Evolutionary conservation across 495 filamentous ascomycete genomes (phyloP).

Genomic region (Xylaria sp.): DNA sequence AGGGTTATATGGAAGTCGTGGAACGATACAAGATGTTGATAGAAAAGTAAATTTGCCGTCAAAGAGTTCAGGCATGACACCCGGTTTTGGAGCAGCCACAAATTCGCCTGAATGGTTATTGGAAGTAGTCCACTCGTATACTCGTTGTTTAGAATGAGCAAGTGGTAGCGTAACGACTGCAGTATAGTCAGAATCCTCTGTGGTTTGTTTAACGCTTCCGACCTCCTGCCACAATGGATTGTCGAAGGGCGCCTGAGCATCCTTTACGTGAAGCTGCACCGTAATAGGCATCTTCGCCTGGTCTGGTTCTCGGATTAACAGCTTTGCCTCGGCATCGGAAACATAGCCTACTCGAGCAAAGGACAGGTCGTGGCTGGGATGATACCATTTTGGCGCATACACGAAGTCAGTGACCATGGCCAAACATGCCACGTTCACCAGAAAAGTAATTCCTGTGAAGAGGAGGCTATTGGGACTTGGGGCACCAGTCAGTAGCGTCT

Average conservation of each 20-base stretch:
- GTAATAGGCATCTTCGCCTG: slow-evolving; percentile 73
- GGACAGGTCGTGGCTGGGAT: slow-evolving; percentile 75
- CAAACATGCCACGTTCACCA: slow-evolving; percentile 72
- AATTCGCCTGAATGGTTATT: slow-evolving; percentile 80
- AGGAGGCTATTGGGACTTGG: slow-evolving; percentile 69
- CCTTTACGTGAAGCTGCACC: slow-evolving; percentile 62
- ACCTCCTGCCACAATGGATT: slow-evolving; percentile 69
- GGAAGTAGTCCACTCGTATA: slow-evolving; percentile 82
- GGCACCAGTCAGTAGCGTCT: slow-evolving; percentile 75
- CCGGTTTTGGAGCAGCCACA: slow-evolving; percentile 70
- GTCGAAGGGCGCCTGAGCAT: slow-evolving; percentile 52
- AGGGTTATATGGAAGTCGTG: slow-evolving; percentile 85
- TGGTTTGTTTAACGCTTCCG: slow-evolving; percentile 67
- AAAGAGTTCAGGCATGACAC: slow-evolving; percentile 61
- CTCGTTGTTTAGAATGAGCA: slow-evolving; percentile 59
- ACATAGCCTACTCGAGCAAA: slow-evolving; percentile 88
- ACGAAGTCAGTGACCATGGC: slow-evolving; percentile 75
- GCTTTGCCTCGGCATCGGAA: slow-evolving; percentile 76
- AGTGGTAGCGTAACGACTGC: slow-evolving; percentile 65
- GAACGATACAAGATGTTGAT: slow-evolving; percentile 89
- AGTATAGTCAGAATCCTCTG: slow-evolving; percentile 83
- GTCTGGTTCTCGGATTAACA: slow-evolving; percentile 86
- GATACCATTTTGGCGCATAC: slow-evolving; percentile 68
- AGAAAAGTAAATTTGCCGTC: slow-evolving; percentile 81
- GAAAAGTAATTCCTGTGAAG: slow-evolving; percentile 66